Evolutionary conservation across 495 filamentous ascomycete species (phyloP), one percentile per base, ranked within the genome.

Genomic region (Penicillium herquei): DNA sequence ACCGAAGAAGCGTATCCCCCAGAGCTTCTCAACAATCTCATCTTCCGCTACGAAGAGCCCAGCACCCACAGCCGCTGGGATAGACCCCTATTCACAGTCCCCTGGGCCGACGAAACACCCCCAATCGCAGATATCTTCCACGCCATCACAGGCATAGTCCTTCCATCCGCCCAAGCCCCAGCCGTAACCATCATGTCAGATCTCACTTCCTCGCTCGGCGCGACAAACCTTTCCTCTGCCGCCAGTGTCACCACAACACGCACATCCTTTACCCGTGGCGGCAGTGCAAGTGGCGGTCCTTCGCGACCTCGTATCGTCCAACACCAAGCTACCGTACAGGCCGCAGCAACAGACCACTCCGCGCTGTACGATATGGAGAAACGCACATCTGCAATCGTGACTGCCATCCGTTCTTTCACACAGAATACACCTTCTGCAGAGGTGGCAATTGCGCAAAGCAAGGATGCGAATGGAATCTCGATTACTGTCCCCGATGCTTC

Each of bases 11-110:
- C 84, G 1, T 91, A 90, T 70, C 76, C 80, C 6, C 67, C 76
- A 0, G 81, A 85, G 4, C 85, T 90, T 58, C 91, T 95, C 76
- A 88, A 96, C 64, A 96, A 97, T 70, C 83, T 98, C 14, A 86
- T 97, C 45, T 96, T 92, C 66, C 85, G 94, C 45, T 96, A 96
- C 69, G 94, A 98, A 71, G 94, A 98, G 74, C 94, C 94, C 12
- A 96, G 92, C 74, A 86, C 88, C 47, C 93, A 97, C 88, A 89
- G 83, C 13, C 81, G 94, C 44, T 98, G 94, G 94, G 94, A 98
- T 69, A 89, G 87, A 58, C 94, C 94, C 6, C 80, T 97, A 17
- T 98, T 97, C 75, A 93, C 91, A 8, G 85, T 97, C 0, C 83
- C 89, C 10, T 92, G 84, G 78, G 81, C 87, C 11, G 94, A 98